Evolutionary conservation across 768 basidiomycete species (phyloP).

Genomic region (Phylloporus arenicola): DNA sequence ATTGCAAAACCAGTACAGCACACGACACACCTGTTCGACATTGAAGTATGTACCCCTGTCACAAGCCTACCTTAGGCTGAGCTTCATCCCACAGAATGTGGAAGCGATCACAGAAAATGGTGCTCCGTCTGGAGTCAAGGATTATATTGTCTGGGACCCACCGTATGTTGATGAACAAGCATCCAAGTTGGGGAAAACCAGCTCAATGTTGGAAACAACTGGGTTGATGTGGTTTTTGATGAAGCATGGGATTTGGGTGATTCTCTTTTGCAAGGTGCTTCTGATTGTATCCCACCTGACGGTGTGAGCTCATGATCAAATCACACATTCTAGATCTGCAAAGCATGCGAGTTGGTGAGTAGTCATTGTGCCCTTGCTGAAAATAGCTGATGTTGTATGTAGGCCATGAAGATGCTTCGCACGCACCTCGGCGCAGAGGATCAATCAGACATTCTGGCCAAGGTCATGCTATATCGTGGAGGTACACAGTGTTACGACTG

Average conservation of each 20-base stretch:
- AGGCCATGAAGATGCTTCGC: conserved; percentile 79
- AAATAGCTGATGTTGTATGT: conserved; percentile 15
- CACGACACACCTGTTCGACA: conserved; percentile 72
- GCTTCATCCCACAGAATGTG: conserved; percentile 38
- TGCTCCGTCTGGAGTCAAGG: conserved; percentile 74
- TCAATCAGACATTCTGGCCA: conserved; percentile 65
- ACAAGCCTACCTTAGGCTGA: neutral
- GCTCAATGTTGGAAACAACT: conserved; percentile 64
- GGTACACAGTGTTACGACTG: no score
- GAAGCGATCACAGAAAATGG: conserved; percentile 74
- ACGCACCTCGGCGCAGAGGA: conserved; percentile 69
- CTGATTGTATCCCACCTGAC: neutral
- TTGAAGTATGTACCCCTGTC: conserved; percentile 34
- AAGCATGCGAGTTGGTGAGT: conserved; percentile 73
- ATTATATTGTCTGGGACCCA: conserved; percentile 76
- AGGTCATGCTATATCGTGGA: conserved; percentile 80
- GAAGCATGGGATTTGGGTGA: conserved; percentile 73
- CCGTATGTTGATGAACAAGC: conserved; percentile 51
- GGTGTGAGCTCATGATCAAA: neutral
- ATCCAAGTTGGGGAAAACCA: conserved; percentile 48
- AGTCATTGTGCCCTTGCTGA: neutral
- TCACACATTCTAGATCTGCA: conserved; percentile 54
- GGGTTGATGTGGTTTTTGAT: conserved; percentile 73
- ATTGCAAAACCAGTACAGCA: conserved; percentile 70
- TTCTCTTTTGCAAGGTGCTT: conserved; percentile 81